Conservation (phyloP, 441 rosid species). For the Sinapis alba region DNA sequence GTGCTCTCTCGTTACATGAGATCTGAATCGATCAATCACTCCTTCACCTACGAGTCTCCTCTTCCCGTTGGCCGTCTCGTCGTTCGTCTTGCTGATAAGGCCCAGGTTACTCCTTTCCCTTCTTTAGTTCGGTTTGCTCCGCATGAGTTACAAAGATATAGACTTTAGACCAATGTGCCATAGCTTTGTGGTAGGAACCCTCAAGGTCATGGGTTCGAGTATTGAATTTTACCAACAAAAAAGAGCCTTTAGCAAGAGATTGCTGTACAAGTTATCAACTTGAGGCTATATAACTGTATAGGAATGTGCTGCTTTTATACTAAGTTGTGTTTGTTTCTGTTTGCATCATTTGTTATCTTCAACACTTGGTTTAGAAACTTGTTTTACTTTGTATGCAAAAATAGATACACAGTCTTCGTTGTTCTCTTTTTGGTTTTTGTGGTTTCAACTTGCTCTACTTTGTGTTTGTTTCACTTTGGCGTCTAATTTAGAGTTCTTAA, state of each 20-base stretch:
- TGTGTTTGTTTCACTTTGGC: neutral
- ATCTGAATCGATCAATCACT: conserved; percentile 86
- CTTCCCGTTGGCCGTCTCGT: conserved; percentile 98
- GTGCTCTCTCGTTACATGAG: conserved; percentile 97
- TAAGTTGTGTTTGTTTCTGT: neutral
- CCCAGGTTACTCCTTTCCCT: conserved; percentile 52
- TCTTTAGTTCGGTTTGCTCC: neutral
- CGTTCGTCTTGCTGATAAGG: conserved; percentile 96
- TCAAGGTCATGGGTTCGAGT: conserved; percentile 1
- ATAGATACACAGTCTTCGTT: neutral
- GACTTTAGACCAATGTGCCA: conserved; percentile 20
- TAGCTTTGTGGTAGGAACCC: conserved; percentile 4
- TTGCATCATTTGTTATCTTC: neutral
- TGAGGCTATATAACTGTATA: neutral
- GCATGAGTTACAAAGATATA: neutral
- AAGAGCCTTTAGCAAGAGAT: neutral
- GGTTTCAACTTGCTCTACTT: neutral
- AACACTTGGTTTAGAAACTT: neutral
- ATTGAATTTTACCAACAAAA: neutral
- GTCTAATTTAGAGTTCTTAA: neutral
- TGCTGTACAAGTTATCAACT: neutral
- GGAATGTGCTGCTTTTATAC: neutral
- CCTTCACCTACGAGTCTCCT: conserved; percentile 84
- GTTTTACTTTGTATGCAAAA: neutral
- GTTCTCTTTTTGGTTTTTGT: neutral